Percentiles rank a stretch among this genome's conserved stretches.
phyloP scores from a whole-genome alignment of 2,329 filamentous ascomycete species.

The Huntiella savannae region DNA sequence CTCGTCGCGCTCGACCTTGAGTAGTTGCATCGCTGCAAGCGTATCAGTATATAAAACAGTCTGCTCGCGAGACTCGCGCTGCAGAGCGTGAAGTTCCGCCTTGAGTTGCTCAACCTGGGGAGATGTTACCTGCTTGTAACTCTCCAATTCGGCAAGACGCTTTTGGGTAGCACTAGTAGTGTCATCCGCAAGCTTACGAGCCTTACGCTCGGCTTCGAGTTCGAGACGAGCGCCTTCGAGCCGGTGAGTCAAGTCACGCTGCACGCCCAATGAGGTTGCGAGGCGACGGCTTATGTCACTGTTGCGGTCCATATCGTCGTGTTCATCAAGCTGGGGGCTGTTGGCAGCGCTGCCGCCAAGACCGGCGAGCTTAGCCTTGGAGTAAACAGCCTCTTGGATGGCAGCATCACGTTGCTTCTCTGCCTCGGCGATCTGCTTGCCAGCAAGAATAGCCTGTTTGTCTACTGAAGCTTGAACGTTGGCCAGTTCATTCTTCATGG shows the following conservation, averaged over 20 bases:
- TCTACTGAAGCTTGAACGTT: conserved; percentile 85
- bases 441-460: conserved; percentile 66
- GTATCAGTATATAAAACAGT: conserved; percentile 61
- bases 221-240: conserved; percentile 51
- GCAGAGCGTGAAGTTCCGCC: conserved; percentile 62
- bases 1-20: conserved; percentile 76
- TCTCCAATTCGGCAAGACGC: conserved; percentile 67
- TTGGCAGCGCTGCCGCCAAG: conserved; percentile 41
- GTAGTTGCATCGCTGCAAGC: conserved; percentile 49
- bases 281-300: conserved; percentile 62
- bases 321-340: conserved; percentile 38
- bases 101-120: conserved; percentile 73
- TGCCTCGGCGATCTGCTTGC: conserved; percentile 77
- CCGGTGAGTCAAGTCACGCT: conserved; percentile 63
- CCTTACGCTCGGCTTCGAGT: conserved; percentile 60
- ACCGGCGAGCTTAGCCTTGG: conserved; percentile 79
- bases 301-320: conserved; percentile 44
- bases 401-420: conserved; percentile 88
- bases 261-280: conserved; percentile 58
- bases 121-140: conserved; percentile 63
- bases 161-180: conserved; percentile 66
- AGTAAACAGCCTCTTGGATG: conserved; percentile 87
- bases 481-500: conserved; percentile 74
- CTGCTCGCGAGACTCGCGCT: conserved; percentile 64
- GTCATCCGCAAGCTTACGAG: conserved; percentile 73